phyloP scores from a whole-genome alignment of 495 filamentous ascomycete species.

The Neurospora hispaniola region DNA sequence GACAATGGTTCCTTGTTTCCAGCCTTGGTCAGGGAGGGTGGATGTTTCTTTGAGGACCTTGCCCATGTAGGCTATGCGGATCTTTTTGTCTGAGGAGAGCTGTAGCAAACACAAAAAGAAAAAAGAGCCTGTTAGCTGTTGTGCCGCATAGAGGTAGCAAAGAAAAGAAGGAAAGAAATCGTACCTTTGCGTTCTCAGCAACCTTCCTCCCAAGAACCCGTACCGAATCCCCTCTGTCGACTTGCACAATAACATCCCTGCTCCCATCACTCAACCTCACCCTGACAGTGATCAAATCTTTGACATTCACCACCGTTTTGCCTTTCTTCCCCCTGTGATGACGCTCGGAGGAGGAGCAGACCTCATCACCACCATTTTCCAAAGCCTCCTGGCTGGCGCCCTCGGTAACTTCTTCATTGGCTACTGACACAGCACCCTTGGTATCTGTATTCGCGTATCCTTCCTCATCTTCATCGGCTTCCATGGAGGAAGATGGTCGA shows the following conservation, averaged over 20 bases:
- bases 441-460: slow-evolving; percentile 20
- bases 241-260: slow-evolving; percentile 50
- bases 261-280: slow-evolving; percentile 63
- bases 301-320: slow-evolving; percentile 34
- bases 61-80: slow-evolving; percentile 70
- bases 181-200: slow-evolving; percentile 54
- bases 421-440: slow-evolving; percentile 25
- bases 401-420: slow-evolving; percentile 33
- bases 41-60: slow-evolving; percentile 60
- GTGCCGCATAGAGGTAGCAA: background rate
- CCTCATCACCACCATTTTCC: slow-evolving; percentile 36
- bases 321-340: slow-evolving; percentile 57
- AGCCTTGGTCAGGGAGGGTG: slow-evolving; percentile 57
- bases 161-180: slow-evolving; percentile 12
- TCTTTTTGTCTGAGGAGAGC: slow-evolving; percentile 42
- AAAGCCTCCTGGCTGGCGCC: slow-evolving; percentile 23
- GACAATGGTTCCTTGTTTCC: slow-evolving; percentile 64
- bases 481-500: slow-evolving; percentile 7
- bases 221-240: slow-evolving; percentile 53
- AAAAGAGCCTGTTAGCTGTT: slow-evolving; percentile 8
- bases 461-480: slow-evolving; percentile 9
- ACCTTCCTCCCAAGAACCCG: slow-evolving; percentile 51
- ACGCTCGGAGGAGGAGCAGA: slow-evolving; percentile 15
- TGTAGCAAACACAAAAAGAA: slow-evolving; percentile 3
- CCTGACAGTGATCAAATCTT: slow-evolving; percentile 48